Evolutionary conservation across 257 asterid genomes (phyloP).

Genomic region (Leptodermis oblonga): DNA sequence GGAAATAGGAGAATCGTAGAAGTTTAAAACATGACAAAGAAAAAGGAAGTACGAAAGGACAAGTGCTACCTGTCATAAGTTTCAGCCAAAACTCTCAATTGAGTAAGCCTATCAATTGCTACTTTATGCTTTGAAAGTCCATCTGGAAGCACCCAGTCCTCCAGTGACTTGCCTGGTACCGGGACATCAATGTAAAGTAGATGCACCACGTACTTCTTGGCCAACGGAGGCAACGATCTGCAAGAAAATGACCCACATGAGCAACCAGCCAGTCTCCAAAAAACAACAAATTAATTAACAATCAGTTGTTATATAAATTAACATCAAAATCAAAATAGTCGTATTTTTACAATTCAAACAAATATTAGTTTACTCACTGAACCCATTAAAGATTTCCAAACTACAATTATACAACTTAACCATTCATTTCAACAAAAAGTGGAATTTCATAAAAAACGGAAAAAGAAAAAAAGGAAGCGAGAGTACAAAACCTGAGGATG

Average conservation of each 20-base stretch:
- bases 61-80: conserved; percentile 63
- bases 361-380: not conserved
- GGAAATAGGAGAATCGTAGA: not conserved
- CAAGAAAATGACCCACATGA: conserved; percentile 9
- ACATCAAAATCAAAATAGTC: no score
- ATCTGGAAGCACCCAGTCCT: conserved; percentile 88
- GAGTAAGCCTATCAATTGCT: conserved; percentile 78
- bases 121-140: conserved; percentile 85
- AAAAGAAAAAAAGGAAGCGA: not conserved
- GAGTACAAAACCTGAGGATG: conserved; percentile 62
- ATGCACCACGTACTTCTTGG: conserved; percentile 86
- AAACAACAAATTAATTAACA: not conserved
- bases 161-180: conserved; percentile 61
- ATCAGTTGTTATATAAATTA: no score
- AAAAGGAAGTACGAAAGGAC: conserved; percentile 4
- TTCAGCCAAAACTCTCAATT: conserved; percentile 77
- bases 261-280: not conserved
- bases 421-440: not conserved
- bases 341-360: not conserved
- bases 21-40: conserved; percentile 2
- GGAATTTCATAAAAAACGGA: not conserved
- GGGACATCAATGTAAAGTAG: conserved; percentile 64
- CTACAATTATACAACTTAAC: not conserved
- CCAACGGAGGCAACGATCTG: conserved; percentile 93
- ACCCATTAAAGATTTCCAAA: not conserved